Evolutionary conservation across 1,284 basidiomycete genomes (phyloP).

Genomic region (Rhodotorula sp.): DNA sequence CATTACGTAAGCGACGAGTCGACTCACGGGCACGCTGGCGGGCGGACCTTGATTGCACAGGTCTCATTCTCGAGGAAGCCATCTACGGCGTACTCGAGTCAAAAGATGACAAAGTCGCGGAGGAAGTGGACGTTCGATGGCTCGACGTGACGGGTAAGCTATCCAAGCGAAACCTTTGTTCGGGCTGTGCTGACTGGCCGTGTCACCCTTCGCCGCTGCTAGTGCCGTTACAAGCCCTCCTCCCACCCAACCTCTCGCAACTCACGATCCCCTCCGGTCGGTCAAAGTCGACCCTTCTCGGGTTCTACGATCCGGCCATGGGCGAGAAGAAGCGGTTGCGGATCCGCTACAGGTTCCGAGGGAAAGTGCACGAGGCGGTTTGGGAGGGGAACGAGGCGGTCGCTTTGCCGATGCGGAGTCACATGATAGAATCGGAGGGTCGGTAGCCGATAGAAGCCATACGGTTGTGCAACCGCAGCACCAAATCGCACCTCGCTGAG

Average conservation of each 20-base stretch:
- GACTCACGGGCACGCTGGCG: background rate
- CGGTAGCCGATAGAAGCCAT: too few species aligned
- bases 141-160: slow-evolving; percentile 35
- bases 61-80: slow-evolving; percentile 70
- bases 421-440: slow-evolving; percentile 21
- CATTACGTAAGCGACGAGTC: too few species aligned
- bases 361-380: slow-evolving; percentile 68
- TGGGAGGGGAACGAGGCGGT: slow-evolving; percentile 68
- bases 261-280: slow-evolving; percentile 73
- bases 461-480: background rate
- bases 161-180: background rate
- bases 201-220: slow-evolving; percentile 57
- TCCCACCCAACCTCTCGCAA: slow-evolving; percentile 62
- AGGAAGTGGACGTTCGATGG: slow-evolving; percentile 19
- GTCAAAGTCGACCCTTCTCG: slow-evolving; percentile 51
- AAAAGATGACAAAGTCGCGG: slow-evolving; percentile 12
- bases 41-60: slow-evolving; percentile 48
- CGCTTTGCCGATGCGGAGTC: slow-evolving; percentile 65
- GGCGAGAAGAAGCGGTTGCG: slow-evolving; percentile 64
- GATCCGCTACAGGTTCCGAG: slow-evolving; percentile 74
- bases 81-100: slow-evolving; percentile 57
- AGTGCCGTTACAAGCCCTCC: slow-evolving; percentile 75
- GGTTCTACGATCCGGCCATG: slow-evolving; percentile 54
- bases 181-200: slow-evolving; percentile 43
- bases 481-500: background rate